Base-by-base conservation (phyloP, 139 green algal species). In the Haematococcus sp. region DNA sequence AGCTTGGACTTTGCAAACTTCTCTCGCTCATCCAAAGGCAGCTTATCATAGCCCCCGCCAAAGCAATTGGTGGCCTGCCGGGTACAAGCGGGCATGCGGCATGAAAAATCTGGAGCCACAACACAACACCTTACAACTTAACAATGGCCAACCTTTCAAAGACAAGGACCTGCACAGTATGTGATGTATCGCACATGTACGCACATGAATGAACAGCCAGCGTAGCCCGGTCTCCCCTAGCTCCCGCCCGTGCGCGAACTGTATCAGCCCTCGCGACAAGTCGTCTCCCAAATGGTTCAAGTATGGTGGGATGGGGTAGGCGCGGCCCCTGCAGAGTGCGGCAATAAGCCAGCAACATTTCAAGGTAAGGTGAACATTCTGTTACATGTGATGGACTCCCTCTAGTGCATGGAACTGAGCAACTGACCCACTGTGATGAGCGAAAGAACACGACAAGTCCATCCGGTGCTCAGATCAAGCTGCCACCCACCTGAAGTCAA, bases 271-370 rank as follows among this genome's bases (percentile, higher is more conserved):
- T 11, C 95, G 88, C 34, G 81, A 92, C 31, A 90, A 32, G 83
- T 98, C 95, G 15, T 88, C 81, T 0, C 93, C 94, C 68, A 99
- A 78, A 83, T 99, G 95, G 70, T 97, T 94, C 30, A 99, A 85
- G 88, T 97, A 84, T 2, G 92, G 90, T 76, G 97, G 94, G 78
- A 98, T 93, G 7, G 95, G 91, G 81, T 99, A 99, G 22, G 94
- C 95, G 32, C 95, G 88, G 13, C 95, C 95, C 30, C 95, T 83
- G 63, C 52, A 76, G 43, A 74, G 61, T 70, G n/a, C n/a, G n/a
- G n/a, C n/a, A n/a, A n/a, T n/a, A n/a, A n/a, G n/a, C n/a, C n/a
- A n/a, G n/a, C n/a, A n/a, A n/a, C n/a, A n/a, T n/a, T n/a, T n/a
- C n/a, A n/a, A n/a, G n/a, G n/a, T n/a, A n/a, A n/a, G n/a, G n/a